Evolutionary conservation across 306 rosid species (phyloP), one percentile per base, ranked within the genome.

Genomic region (Urtica urens): DNA sequence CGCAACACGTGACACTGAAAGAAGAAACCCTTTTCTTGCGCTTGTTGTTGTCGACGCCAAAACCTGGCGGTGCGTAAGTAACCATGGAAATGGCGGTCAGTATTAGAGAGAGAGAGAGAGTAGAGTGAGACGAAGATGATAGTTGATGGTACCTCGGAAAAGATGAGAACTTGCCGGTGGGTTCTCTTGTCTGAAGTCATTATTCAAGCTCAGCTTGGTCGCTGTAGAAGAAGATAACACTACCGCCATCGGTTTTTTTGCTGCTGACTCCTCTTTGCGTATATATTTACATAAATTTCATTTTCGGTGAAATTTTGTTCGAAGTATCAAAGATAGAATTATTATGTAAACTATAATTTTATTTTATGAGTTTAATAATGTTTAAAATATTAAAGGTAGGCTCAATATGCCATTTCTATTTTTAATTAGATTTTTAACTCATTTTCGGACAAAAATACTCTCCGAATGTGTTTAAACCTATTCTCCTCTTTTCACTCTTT

Each of bases 201-300:
- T 58, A 70, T 74, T 81, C 57, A 57, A 19, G 63, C 60, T 61
- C 43, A 72, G 49, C 55, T 58, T 64, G 25, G 72, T 42, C 27
- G 64, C 57, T 24, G 45, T 2, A 24, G 66, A 41, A 13, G 78
- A 41, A 4, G 82, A 75, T 49, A 72, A 67, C 25, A 65, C 12
- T 9, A 51, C 48, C 10, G 90, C 64, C 96, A 86, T 86, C 8
- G 24, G n/a, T 35, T 37, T 9, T 16, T 35, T 35, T 9, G 40
- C n/a, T 35, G 40, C 24, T 47, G 14, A 25, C 34, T 31, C 34
- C 18, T 48, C 27, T 15, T 20, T 20, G 44, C 10, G 44, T n/a
- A 39, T 18, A 39, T n/a, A 22, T n/a, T 39, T 18, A 15, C n/a
- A 9, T 39, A 0, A 22, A 5, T 2, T 9, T 34, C 39, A 5